Evolutionary conservation across 495 filamentous ascomycete genomes (phyloP), one percentile per base, ranked within the genome.

Genomic region (Parmelia sp.): DNA sequence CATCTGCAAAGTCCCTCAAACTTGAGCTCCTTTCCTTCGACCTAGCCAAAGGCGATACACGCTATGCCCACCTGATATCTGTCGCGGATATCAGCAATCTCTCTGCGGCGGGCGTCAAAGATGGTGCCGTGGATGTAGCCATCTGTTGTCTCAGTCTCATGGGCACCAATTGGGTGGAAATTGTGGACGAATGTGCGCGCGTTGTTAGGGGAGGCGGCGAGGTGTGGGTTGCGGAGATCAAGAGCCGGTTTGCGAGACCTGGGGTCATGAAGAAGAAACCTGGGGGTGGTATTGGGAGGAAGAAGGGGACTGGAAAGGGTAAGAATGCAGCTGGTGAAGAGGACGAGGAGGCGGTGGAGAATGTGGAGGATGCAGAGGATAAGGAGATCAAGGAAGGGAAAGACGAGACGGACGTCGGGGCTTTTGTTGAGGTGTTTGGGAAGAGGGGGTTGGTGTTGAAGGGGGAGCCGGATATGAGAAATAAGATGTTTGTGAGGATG

Each of bases 401-500:
- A 37, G 78, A 86, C 53, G 89, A 91, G 69, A 96, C 91, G 4
- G 90, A 96, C 73, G 90, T 97, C 31, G 80, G 83, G n/a, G 86
- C 90, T 0, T 97, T 98, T 67, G 83, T 97, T 21, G 88, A 92
- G 60, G 92, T 92, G 0, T 83, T 97, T 68, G 74, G 80, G 29
- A 82, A 80, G 66, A 79, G 90, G 39, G 94, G 94, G 0, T 96
- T 98, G 71, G 78, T 88, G 21, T 79, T 97, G 23, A 79, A 76
- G 31, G 76, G 75, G 14, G 78, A 82, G 49, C 78, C 94, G 14
- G 92, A 97, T 72, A 79, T 91, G 72, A 83, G 79, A 40, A 98
- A 98, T 77, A 96, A 90, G 77, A 98, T 98, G 94, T 98, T 98
- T 82, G 91, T 97, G 59, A 88, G 85, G 72, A 93, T 98, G 91